Base-by-base conservation (phyloP, 2,329 filamentous ascomycete species). In the Colletotrichum nymphaeae region DNA sequence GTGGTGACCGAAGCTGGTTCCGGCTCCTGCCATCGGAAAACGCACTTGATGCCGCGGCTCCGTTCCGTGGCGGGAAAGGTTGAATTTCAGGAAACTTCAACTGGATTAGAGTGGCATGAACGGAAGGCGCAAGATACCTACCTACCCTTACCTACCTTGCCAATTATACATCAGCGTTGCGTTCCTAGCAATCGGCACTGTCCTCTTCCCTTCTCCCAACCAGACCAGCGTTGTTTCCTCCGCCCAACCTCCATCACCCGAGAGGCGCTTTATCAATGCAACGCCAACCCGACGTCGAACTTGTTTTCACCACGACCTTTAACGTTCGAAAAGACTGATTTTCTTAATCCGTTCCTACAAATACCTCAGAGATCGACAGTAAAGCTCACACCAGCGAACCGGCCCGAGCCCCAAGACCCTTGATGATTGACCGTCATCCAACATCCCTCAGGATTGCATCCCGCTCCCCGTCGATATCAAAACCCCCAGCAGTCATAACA, bases 401-500 rank as follows among this genome's bases (percentile, higher is more conserved):
- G 49, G 67, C 49, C 71, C 67, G 56, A 52, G 35, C 59, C 49
- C 67, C 53, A 30, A 42, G 24, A 37, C 67, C 60, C 52, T 64
- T 53, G 42, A 30, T 32, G 35, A 62, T 28, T 53, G 24, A 56
- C 42, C 28, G 14, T 24, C 28, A 46, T 37, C 19, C n/a, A 46
- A 19, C 35, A 19, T 37, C 55, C 35, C 55, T 65, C 35, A 46
- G 53, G 24, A 35, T 22, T 62, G 22, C 67, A 64, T 73, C 56
- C 60, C 59, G 60, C 56, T 73, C 32, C 60, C 35, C 19, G 60
- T 66, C 62, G 5, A 66, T 57, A 71, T 42, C 46, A 62, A 32
- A 19, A 14, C 28, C 14, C 42, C 11, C n/a, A 32, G 30, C 11
- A 24, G 32, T 49, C 28, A 70, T 52, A 63, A 56, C n/a, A 56